Evolutionary conservation across 257 asterid species (phyloP).

Genomic region (Eustoma russellianum): DNA sequence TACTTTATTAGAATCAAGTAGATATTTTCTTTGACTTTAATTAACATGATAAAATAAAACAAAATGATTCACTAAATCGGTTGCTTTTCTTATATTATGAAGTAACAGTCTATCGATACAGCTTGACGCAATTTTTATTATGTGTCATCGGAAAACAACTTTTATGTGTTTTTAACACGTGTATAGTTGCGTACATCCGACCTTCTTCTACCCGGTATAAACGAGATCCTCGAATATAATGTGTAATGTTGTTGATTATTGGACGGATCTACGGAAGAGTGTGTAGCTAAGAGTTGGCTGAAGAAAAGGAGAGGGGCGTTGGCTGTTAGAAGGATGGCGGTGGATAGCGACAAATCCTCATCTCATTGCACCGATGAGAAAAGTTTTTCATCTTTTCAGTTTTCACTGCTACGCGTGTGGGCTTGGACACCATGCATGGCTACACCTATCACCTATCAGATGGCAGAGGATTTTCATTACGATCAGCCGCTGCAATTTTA

Average conservation of each 20-base stretch:
- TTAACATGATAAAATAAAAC: no score
- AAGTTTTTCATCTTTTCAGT: neutral
- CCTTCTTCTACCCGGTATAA: no score
- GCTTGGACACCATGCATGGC: slow-evolving; percentile 27
- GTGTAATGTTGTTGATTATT: neutral
- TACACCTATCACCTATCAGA: slow-evolving; percentile 19
- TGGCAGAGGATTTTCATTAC: slow-evolving; percentile 7
- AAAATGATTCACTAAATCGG: no score
- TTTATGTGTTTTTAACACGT: no score
- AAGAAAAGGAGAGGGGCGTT: neutral
- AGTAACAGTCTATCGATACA: no score
- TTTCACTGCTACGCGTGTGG: slow-evolving; percentile 25
- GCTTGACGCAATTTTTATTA: no score
- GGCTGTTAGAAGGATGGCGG: slow-evolving; percentile 15
- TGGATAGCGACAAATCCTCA: slow-evolving; percentile 1
- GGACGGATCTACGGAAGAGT: neutral
- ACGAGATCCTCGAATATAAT: no score
- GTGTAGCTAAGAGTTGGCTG: neutral
- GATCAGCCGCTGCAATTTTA: slow-evolving; percentile 2
- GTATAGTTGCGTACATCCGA: no score
- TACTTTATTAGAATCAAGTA: neutral
- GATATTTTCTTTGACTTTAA: neutral
- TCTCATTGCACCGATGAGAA: slow-evolving; percentile 23
- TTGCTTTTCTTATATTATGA: no score
- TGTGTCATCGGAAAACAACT: no score